These are phyloP conservation scores for Phytopythium oedochilum DNA, from an alignment of 352 stramenopile species.

Conservation along the genomic window DNA sequence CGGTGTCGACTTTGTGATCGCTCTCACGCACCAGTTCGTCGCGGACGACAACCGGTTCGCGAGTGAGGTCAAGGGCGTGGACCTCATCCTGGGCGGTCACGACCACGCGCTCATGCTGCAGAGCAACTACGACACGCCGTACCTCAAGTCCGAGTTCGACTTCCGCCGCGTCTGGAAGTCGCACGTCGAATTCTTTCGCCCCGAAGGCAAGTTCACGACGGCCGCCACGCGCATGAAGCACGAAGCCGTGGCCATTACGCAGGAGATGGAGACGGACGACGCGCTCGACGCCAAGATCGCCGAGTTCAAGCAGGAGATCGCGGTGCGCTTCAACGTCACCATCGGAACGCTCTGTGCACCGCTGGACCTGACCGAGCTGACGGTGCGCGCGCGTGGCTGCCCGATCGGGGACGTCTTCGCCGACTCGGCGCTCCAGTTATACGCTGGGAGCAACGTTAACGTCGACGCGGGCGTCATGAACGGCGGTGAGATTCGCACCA, in stretches of 20 bases:
- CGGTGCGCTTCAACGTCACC: constrained; percentile 28
- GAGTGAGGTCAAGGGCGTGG: constrained; percentile 52
- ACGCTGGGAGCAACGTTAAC: constrained; percentile 22
- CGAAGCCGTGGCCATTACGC: constrained; percentile 42
- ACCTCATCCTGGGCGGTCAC: constrained; percentile 69
- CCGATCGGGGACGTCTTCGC: constrained; percentile 60
- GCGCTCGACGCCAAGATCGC: constrained; percentile 44
- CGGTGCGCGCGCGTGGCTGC: constrained; percentile 41
- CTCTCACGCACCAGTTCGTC: constrained; percentile 63
- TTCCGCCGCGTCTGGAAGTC: constrained; percentile 67
- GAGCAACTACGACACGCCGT: constrained; percentile 65
- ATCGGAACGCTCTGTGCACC: constrained; percentile 52
- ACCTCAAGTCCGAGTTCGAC: constrained; percentile 70
- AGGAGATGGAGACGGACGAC: constrained; percentile 53
- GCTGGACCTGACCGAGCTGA: constrained; percentile 42
- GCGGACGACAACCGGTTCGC: constrained; percentile 70
- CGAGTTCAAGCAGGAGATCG: constrained; percentile 36
- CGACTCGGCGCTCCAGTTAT: constrained; percentile 43
- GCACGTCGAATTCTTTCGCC: constrained; percentile 51
- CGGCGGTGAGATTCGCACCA: constrained; percentile 59
- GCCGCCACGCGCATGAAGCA: constrained; percentile 32
- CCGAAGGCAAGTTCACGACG: constrained; percentile 8
- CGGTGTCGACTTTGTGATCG: constrained; percentile 69
- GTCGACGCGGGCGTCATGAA: constrained; percentile 62
- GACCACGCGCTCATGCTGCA: constrained; percentile 75